Base-by-base conservation (phyloP, 1,139 yeast species). In the Saccharomyces hybrid region DNA sequence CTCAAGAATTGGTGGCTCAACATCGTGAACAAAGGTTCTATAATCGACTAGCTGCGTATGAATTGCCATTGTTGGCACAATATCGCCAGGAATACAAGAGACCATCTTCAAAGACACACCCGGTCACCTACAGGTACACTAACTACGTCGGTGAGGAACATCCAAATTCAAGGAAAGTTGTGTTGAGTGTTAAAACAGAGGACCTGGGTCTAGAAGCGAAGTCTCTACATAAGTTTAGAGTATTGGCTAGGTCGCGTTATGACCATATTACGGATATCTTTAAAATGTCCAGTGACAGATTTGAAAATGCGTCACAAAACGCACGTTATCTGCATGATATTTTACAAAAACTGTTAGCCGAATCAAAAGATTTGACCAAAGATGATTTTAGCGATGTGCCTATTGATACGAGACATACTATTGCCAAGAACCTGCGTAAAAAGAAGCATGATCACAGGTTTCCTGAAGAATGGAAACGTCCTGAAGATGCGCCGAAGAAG, bases 401-500 rank as follows among this genome's bases (percentile, higher is more conserved):
- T 32, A 71, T 93, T 51, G 96, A 90, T 69, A 81, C 78, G 29
- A 83, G 96, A 69, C 93, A 86, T 69, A 75, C 76, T 27, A 64
- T 66, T 49, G 75, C 78, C 12, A 78, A 75, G 69, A 74, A 77
- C 58, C 67, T 73, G 42, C 78, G 77, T 60, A 78, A 77, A 68
- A 69, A 73, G 55, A 70, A 73, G 56, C 70, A 79, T 48, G 64
- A 67, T 56, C 65, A 68, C 63, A 63, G 70, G 53, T 91, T 88
- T 75, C 98, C 98, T 8, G 82, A 83, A 59, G 81, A 78, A 51
- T 93, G 99, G 99, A 83, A 81, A 66, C 81, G 89, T 64, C 95
- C 95, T 38, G 74, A 83, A 61, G 82, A 82, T 64, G 84, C 87
- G 0, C 84, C 86, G 42, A 72, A 73, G 54, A 64, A 70, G 59